Percentiles rank a stretch among this genome's conserved stretches.
phyloP scores from a whole-genome alignment of 2,329 filamentous ascomycete genomes.

The Fusarium haematococcum region DNA sequence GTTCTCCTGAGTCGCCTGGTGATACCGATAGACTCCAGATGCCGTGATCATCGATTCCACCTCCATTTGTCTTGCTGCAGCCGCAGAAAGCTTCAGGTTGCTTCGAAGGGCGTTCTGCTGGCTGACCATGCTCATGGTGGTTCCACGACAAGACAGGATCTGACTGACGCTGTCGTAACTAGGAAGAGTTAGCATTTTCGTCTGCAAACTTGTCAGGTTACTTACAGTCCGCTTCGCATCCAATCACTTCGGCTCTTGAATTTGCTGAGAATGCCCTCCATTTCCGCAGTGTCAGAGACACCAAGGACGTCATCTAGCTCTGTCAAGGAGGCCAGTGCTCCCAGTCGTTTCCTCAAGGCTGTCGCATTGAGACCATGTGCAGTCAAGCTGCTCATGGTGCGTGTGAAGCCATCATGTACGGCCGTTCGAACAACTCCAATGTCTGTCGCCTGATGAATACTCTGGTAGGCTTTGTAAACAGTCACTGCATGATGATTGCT shows the following conservation, averaged over 20 bases:
- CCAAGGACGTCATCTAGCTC: conserved; percentile 85
- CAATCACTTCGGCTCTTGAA: conserved; percentile 77
- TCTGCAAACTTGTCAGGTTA: not conserved
- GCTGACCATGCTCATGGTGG: conserved; percentile 82
- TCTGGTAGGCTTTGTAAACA: conserved; percentile 85
- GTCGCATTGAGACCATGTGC: conserved; percentile 61
- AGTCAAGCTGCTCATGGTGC: conserved; percentile 69
- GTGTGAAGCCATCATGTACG: conserved; percentile 72
- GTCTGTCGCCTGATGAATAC: conserved; percentile 75
- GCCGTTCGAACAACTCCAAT: conserved; percentile 64
- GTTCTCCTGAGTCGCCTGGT: conserved; percentile 86
- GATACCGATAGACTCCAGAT: conserved; percentile 80
- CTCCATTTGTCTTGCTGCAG: conserved; percentile 77
- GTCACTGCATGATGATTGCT: conserved; percentile 74
- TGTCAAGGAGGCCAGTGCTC: conserved; percentile 77
- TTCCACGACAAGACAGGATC: conserved; percentile 85
- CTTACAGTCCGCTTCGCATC: conserved; percentile 86
- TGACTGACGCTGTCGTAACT: conserved; percentile 83
- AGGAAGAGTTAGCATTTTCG: conserved; percentile 25
- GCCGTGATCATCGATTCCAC: conserved; percentile 81
- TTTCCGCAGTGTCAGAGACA: conserved; percentile 67
- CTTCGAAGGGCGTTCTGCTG: conserved; percentile 74
- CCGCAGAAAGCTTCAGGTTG: conserved; percentile 69
- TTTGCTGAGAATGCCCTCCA: conserved; percentile 70
- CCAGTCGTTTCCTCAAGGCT: conserved; percentile 66